These are phyloP conservation scores for Boletus insuetus DNA, from an alignment of 768 basidiomycete species.

Conservation along the genomic window DNA sequence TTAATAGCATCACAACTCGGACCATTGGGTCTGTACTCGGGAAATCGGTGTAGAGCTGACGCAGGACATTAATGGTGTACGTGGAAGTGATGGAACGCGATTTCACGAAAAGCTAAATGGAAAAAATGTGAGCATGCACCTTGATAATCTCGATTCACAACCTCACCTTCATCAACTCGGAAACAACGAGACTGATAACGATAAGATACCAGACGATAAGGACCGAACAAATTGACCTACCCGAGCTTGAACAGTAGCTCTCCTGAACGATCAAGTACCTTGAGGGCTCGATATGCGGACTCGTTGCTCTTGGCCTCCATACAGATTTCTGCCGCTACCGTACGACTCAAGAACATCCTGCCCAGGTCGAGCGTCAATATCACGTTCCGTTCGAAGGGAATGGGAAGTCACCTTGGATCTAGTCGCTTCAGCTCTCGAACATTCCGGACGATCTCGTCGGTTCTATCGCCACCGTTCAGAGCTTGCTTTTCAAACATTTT, in stretches of 20 bases:
- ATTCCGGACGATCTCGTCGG: constrained; percentile 65
- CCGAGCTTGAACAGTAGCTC: constrained; percentile 65
- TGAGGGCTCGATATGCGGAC: constrained; percentile 64
- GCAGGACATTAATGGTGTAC: constrained; percentile 50
- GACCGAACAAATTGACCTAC: constrained; percentile 38
- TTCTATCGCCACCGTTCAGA: constrained; percentile 47
- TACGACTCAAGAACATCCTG: constrained; percentile 81
- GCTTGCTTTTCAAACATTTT: constrained; percentile 73
- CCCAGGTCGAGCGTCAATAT: constrained; percentile 2
- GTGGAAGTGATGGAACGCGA: constrained; percentile 61
- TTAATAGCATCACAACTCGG: constrained; percentile 72
- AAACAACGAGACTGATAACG: constrained; percentile 41
- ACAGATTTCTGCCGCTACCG: constrained; percentile 79
- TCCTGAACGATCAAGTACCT: constrained; percentile 60
- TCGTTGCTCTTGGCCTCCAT: constrained; percentile 78
- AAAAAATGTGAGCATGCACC: constrained; percentile 3
- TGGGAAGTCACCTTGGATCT: constrained; percentile 55
- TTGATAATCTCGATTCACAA: background rate
- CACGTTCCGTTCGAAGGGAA: background rate
- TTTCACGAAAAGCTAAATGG: constrained; percentile 59
- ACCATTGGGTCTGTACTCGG: constrained; percentile 57
- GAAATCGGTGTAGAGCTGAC: constrained; percentile 65
- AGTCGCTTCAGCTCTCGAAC: constrained; percentile 70
- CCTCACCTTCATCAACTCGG: constrained; percentile 65
- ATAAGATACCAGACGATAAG: constrained; percentile 4